A percentile compares a stretch with the other conserved stretches of the same genome.
Evolutionary conservation across 192 early-diverging fungal species (phyloP).

Genomic region (Gaertneriomyces semiglobifer): DNA sequence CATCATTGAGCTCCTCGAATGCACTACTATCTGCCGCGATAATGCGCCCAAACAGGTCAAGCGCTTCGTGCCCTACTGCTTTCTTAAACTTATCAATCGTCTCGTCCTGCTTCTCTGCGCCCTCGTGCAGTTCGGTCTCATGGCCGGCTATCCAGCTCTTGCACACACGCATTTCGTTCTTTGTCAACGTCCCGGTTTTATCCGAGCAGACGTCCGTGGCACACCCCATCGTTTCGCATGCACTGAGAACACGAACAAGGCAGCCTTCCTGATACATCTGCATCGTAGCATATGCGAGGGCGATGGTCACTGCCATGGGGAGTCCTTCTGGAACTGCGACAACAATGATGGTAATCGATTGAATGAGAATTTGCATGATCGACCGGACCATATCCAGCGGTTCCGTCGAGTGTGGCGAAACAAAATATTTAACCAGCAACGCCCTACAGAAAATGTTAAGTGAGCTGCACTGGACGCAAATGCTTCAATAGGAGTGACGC

Average conservation of each 20-base stretch:
- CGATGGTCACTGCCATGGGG: conserved; percentile 92
- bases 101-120: neutral
- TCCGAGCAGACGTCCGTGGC: conserved; percentile 97
- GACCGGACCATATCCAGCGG: neutral
- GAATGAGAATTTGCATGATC: neutral
- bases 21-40: neutral
- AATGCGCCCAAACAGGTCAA: neutral
- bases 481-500: conserved; percentile 73
- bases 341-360: conserved; percentile 85
- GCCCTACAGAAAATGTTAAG: no score
- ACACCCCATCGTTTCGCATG: conserved; percentile 97
- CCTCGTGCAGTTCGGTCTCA: neutral
- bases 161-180: conserved; percentile 95
- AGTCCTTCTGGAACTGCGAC: conserved; percentile 98
- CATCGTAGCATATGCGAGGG: conserved; percentile 91
- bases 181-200: conserved; percentile 96
- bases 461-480: no score
- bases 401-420: neutral
- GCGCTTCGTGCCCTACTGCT: neutral
- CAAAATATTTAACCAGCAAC: neutral
- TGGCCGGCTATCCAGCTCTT: neutral
- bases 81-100: neutral
- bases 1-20: conserved; percentile 2
- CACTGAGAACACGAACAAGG: conserved; percentile 86
- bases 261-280: conserved; percentile 96